Conservation (phyloP, 345 rosid genomes). For the Dipteronia dyeriana region DNA sequence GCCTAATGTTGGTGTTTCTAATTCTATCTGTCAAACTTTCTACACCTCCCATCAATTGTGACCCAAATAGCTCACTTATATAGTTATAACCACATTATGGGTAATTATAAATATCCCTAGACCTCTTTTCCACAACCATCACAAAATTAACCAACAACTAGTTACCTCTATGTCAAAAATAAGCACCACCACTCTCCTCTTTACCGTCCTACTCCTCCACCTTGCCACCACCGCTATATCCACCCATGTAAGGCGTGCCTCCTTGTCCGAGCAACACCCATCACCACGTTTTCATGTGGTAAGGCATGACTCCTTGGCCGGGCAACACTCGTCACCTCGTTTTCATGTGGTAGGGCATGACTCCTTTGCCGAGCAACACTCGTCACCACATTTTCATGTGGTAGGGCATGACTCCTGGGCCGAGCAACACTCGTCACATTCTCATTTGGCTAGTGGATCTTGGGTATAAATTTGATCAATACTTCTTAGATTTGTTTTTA, state of each 20-base stretch:
- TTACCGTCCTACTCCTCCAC: not conserved
- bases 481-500: not conserved
- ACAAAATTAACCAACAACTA: not conserved
- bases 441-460: not conserved
- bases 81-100: not conserved
- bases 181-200: conserved; percentile 2
- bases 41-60: not conserved
- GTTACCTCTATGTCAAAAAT: not conserved
- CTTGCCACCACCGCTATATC: not conserved
- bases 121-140: not conserved
- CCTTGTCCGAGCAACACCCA: not conserved
- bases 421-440: not conserved
- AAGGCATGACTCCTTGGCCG: not conserved
- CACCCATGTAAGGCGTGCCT: not conserved
- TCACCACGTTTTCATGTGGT: too few species aligned
- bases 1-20: not conserved
- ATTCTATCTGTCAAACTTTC: not conserved
- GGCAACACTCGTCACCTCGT: not conserved
- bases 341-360: not conserved
- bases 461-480: not conserved
- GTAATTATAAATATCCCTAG: not conserved
- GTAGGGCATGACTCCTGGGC: not conserved
- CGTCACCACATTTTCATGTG: not conserved
- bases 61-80: not conserved
- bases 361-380: not conserved